Conservation (phyloP, 257 asterid genomes). For the Fraxinus quadrangulata region DNA sequence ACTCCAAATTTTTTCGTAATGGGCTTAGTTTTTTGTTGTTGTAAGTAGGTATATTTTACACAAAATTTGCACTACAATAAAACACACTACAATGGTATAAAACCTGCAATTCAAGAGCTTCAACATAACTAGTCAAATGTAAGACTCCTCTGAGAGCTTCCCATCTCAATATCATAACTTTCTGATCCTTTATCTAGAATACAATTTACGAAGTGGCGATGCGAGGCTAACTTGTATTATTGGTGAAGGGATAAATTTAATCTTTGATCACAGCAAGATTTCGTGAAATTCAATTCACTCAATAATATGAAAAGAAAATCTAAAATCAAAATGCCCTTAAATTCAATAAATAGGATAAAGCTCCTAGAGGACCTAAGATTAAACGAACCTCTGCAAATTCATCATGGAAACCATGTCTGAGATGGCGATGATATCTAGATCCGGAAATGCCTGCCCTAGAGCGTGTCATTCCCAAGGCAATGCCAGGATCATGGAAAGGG, state of each 20-base stretch:
- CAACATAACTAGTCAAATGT: background rate
- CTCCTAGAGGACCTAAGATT: background rate
- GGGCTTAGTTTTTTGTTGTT: no score
- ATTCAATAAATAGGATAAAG: background rate
- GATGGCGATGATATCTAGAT: constrained; percentile 48
- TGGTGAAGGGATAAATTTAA: background rate
- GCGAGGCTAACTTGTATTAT: constrained; percentile 12
- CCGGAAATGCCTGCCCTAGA: constrained; percentile 37
- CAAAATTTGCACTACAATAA: constrained; percentile 4
- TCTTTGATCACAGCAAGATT: constrained; percentile 2
- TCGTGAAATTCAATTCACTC: constrained; percentile 4
- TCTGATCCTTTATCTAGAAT: constrained; percentile 1
- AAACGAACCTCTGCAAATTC: constrained; percentile 57
- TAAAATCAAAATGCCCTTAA: background rate
- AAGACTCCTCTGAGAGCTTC: background rate
- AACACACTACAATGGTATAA: background rate
- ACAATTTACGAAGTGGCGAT: background rate
- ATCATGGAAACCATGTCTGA: constrained; percentile 46
- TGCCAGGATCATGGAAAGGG: constrained; percentile 45
- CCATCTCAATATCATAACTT: constrained; percentile 14
- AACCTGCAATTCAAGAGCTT: background rate
- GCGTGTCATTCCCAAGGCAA: constrained; percentile 33
- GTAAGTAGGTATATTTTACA: background rate
- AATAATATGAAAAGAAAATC: background rate
- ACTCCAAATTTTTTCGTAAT: background rate